These are phyloP conservation scores for Paspalum notatum DNA, from an alignment of 176 grass and related monocot genomes.

Conservation along the genomic window DNA sequence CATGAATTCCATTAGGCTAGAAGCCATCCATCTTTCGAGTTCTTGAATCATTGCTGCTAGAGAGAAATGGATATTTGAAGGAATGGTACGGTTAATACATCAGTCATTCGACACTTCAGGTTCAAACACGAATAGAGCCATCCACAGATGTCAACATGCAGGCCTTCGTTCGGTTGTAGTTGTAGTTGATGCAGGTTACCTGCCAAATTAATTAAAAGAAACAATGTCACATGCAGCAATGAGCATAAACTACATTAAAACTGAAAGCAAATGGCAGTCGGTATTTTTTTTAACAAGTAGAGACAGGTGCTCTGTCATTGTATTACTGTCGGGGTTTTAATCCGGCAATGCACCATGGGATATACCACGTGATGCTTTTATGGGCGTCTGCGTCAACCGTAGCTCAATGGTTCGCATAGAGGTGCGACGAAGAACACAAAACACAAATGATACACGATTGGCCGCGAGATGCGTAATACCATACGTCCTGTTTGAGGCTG, in stretches of 20 bases:
- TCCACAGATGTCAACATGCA: conserved; percentile 23
- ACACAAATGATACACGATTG: no score
- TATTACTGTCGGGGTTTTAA: no score
- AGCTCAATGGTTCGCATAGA: no score
- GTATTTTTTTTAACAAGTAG: no score
- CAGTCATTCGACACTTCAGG: conserved; percentile 26
- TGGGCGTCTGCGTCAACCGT: no score
- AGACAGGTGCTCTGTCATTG: no score
- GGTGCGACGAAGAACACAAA: no score
- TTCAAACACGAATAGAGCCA: conserved; percentile 85
- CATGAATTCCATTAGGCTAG: neutral
- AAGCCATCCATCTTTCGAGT: neutral
- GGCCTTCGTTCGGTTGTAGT: no score
- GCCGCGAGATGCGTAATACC: no score
- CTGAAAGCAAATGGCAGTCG: neutral
- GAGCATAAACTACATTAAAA: neutral
- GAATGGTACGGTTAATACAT: neutral
- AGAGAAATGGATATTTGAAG: conserved; percentile 16
- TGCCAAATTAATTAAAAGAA: conserved; percentile 35
- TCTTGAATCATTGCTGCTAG: neutral
- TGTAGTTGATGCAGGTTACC: conserved; percentile 86
- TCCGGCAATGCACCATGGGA: no score
- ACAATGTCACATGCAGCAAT: neutral
- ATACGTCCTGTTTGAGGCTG: no score
- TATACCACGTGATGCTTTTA: no score